A percentile compares a stretch with the other conserved stretches of the same genome.
phyloP scores from a whole-genome alignment of 2,329 filamentous ascomycete species.

The Beauveria asiatica region DNA sequence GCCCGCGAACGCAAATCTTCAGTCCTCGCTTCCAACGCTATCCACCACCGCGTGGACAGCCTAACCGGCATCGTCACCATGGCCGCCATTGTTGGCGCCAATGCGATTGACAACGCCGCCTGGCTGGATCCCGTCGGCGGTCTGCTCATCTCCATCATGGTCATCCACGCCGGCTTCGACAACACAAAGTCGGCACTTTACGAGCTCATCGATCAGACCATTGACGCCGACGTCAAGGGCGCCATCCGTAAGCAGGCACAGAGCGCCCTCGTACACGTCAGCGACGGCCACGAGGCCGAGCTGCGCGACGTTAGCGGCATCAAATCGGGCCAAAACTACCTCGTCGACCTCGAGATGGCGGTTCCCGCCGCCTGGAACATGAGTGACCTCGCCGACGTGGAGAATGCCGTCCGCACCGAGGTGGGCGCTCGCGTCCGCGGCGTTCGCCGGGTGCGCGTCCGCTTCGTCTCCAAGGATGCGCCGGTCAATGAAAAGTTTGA shows the following conservation, averaged over 20 bases:
- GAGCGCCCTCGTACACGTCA: slow-evolving; percentile 47
- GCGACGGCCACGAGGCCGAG: slow-evolving; percentile 51
- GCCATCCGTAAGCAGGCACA: slow-evolving; percentile 59
- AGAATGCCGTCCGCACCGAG: slow-evolving; percentile 62
- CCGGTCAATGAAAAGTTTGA: slow-evolving; percentile 54
- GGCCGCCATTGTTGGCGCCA: slow-evolving; percentile 79
- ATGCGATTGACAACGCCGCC: slow-evolving; percentile 72
- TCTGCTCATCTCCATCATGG: slow-evolving; percentile 84
- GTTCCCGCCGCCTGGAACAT: slow-evolving; percentile 73
- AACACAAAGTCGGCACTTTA: slow-evolving; percentile 77
- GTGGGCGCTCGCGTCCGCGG: slow-evolving; percentile 74
- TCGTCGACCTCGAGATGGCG: slow-evolving; percentile 81
- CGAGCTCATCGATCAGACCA: slow-evolving; percentile 83
- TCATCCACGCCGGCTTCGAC: slow-evolving; percentile 78
- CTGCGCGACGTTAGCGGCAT: slow-evolving; percentile 76
- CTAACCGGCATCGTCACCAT: slow-evolving; percentile 91
- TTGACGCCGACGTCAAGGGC: slow-evolving; percentile 74
- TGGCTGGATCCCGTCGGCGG: slow-evolving; percentile 95
- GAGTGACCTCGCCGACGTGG: slow-evolving; percentile 58
- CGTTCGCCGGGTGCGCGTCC: slow-evolving; percentile 72
- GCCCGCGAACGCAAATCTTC: slow-evolving; percentile 90
- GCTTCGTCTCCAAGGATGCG: slow-evolving; percentile 67
- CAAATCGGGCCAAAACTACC: slow-evolving; percentile 94
- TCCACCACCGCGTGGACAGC: slow-evolving; percentile 94
- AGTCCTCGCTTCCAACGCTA: slow-evolving; percentile 88